Evolutionary conservation across 371 early-diverging fungal species (phyloP), one percentile per base, ranked within the genome.

Genomic region (Mortierella sp.): DNA sequence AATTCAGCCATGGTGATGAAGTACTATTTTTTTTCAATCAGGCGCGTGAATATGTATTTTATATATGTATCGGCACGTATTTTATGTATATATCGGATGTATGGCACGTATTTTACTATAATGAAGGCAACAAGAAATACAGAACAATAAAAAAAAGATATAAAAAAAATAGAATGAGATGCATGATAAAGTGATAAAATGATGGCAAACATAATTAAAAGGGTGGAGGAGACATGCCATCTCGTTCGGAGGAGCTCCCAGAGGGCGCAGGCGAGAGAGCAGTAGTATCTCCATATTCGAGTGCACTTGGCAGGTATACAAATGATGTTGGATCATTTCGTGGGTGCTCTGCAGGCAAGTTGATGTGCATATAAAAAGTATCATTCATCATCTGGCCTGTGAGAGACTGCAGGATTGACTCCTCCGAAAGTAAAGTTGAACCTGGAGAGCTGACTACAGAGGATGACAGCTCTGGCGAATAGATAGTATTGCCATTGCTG

Each of bases 331-430:
- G 69, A 43, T 75, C 76, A 37, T 75, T 75, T 29, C 76, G 37
- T 23, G 76, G 76, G 43, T 75, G 65, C 45, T 75, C 76, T 29
- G 70, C 70, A 1, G 76, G 70, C 37, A 75, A 43, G 22, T 75
- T 56, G 26, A 64, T 55, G 31, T 75, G 69, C 76, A 70, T 64
- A 26, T 65, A 75, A 51, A 42, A 75, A 0, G 70, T 75, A 29
- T 75, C 76, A 23, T 66, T 65, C 45, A 75, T 61, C 70, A 75
- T 69, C 34, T 75, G 76, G 6, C 69, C 76, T n/a, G 64, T 64
- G 47, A 75, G 62, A 15, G 76, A 75, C 29, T 69, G 56, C 15
- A 75, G 47, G 9, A 75, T 57, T 3, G 66, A 66, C 51, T 75
- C 76, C 28, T 75, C 76, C 15, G 69, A 49, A 1, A 66, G 19